Percentiles rank a stretch among this genome's conserved stretches.
These are phyloP conservation scores for Calamus simplicifolius DNA, from an alignment of 176 grass and related monocot species.

Conservation along the genomic window DNA sequence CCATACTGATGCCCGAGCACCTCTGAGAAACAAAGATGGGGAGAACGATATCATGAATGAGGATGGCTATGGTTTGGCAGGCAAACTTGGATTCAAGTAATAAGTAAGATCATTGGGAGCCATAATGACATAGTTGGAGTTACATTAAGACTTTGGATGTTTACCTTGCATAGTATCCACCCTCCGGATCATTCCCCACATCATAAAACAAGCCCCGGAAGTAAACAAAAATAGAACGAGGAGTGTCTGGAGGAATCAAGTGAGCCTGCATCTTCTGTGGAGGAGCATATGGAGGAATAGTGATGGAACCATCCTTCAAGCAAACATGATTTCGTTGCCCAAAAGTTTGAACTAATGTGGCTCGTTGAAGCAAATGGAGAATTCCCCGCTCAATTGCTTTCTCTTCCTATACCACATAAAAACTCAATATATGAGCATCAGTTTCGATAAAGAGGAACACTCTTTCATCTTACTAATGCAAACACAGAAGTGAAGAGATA, in stretches of 20 bases:
- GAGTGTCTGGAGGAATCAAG: slow-evolving; percentile 43
- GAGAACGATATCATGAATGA: neutral
- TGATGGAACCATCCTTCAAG: slow-evolving; percentile 57
- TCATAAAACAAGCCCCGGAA: slow-evolving; percentile 59
- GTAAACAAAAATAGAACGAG: slow-evolving; percentile 60
- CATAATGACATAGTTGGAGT: too few relatives aligned
- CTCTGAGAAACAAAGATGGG: neutral
- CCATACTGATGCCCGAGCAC: slow-evolving; percentile 10
- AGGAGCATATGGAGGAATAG: slow-evolving; percentile 65
- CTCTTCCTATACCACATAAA: slow-evolving; percentile 37
- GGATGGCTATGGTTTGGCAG: too few relatives aligned
- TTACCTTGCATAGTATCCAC: slow-evolving; percentile 66
- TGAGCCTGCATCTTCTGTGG: slow-evolving; percentile 63
- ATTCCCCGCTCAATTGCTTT: slow-evolving; percentile 50
- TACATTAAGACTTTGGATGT: too few relatives aligned
- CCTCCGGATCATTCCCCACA: slow-evolving; percentile 51
- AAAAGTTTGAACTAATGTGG: slow-evolving; percentile 54
- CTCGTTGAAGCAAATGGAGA: slow-evolving; percentile 52
- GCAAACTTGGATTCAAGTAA: too few relatives aligned
- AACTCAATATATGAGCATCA: slow-evolving; percentile 8
- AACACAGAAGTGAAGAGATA: too few relatives aligned
- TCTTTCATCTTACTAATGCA: too few relatives aligned
- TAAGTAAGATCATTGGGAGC: too few relatives aligned
- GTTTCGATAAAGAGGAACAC: neutral
- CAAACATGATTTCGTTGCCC: slow-evolving; percentile 71